These are phyloP conservation scores for Immersiella caudata DNA, from an alignment of 495 filamentous ascomycete genomes.

Conservation along the genomic window DNA sequence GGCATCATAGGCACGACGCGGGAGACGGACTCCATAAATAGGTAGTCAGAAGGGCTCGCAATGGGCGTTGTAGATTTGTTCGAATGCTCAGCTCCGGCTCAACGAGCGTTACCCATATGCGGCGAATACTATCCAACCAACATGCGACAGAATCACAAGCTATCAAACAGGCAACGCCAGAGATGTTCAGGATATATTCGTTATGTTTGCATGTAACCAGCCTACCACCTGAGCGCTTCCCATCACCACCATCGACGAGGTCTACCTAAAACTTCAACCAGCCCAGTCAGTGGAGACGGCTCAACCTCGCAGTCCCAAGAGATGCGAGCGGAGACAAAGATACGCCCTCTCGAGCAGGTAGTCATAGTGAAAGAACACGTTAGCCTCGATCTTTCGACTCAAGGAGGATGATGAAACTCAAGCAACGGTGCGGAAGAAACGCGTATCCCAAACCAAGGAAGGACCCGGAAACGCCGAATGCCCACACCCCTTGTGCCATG, in stretches of 20 bases:
- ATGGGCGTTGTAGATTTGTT: too few relatives aligned
- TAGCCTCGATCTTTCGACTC: constrained; percentile 24
- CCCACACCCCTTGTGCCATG: not conserved
- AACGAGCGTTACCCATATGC: too few relatives aligned
- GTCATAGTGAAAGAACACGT: constrained; percentile 22
- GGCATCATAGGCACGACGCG: not conserved
- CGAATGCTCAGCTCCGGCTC: too few relatives aligned
- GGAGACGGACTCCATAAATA: too few relatives aligned
- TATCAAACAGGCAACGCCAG: too few relatives aligned
- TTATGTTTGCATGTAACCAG: not conserved
- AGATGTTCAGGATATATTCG: too few relatives aligned
- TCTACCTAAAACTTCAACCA: not conserved
- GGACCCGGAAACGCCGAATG: not conserved
- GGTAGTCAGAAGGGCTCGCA: too few relatives aligned
- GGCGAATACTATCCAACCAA: too few relatives aligned
- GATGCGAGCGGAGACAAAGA: not conserved
- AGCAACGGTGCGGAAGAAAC: constrained; percentile 5
- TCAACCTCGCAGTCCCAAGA: not conserved
- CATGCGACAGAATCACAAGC: too few relatives aligned
- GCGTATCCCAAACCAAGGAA: constrained; percentile 22
- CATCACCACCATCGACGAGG: not conserved
- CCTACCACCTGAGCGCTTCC: not conserved
- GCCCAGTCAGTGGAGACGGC: not conserved
- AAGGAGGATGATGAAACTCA: not conserved
- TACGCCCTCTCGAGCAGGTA: constrained; percentile 2